Evolutionary conservation across 768 basidiomycete genomes (phyloP).

Genomic region (Amanita molliuscula): DNA sequence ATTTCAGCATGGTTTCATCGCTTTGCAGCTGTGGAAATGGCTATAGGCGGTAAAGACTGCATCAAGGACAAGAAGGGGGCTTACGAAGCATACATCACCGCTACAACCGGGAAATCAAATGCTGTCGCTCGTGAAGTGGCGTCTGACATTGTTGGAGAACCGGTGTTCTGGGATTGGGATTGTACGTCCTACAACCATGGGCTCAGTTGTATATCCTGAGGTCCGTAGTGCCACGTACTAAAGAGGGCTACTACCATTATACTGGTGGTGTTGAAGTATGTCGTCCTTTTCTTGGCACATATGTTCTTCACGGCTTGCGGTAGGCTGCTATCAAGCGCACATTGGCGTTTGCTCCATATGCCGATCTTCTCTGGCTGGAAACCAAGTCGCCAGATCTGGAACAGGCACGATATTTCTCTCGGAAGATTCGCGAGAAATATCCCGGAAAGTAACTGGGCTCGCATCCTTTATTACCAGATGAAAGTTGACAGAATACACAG

Average conservation of each 20-base stretch:
- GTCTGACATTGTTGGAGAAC: constrained; percentile 57
- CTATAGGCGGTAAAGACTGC: constrained; percentile 35
- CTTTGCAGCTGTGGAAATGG: constrained; percentile 44
- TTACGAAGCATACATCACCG: constrained; percentile 46
- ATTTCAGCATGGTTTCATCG: neutral
- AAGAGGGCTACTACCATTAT: constrained; percentile 88
- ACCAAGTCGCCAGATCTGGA: constrained; percentile 81
- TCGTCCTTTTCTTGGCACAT: neutral
- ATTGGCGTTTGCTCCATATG: constrained; percentile 72
- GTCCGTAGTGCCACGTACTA: constrained; percentile 64
- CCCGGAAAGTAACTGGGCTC: constrained; percentile 52
- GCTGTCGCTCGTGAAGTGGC: constrained; percentile 63
- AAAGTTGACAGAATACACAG: constrained; percentile 21
- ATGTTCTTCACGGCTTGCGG: neutral
- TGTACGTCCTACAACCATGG: constrained; percentile 32
- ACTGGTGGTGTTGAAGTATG: constrained; percentile 64
- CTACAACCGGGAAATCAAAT: constrained; percentile 58
- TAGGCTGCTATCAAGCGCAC: constrained; percentile 75
- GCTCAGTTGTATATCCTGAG: neutral
- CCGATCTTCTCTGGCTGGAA: constrained; percentile 89
- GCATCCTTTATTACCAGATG: neutral
- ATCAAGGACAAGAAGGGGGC: constrained; percentile 45
- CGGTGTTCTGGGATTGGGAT: constrained; percentile 87
- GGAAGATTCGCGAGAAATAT: constrained; percentile 58
- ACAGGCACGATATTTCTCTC: constrained; percentile 70